Percentiles rank a stretch among this genome's conserved stretches.
These are phyloP conservation scores for Pythium myriotylum DNA, from an alignment of 352 stramenopile species.

Conservation along the genomic window DNA sequence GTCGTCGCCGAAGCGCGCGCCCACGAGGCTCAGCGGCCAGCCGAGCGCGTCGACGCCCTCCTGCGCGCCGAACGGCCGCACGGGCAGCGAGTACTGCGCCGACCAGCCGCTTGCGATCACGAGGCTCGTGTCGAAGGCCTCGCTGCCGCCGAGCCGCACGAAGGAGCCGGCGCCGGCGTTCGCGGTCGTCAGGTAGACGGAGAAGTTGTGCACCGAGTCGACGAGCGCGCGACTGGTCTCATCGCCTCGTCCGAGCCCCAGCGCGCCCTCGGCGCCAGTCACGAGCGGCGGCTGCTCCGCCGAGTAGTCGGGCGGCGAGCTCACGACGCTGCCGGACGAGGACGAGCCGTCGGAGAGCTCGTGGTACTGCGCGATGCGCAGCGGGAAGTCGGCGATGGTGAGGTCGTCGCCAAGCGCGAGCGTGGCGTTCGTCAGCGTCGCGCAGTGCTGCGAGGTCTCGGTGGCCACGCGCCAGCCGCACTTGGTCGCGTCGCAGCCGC, in stretches of 20 bases:
- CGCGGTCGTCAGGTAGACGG: not conserved
- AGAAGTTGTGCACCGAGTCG: constrained; percentile 5
- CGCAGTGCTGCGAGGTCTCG: constrained; percentile 2
- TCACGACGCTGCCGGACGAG: not conserved
- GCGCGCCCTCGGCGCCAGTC: not conserved
- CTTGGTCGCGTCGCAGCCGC: not conserved
- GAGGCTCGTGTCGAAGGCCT: not conserved
- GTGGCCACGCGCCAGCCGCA: not conserved
- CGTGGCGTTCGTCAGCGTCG: not conserved
- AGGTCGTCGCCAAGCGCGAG: not conserved
- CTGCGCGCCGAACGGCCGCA: not conserved
- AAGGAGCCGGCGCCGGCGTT: not conserved
- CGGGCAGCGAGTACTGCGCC: constrained; percentile 1
- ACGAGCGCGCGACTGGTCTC: not conserved
- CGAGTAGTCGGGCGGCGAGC: not conserved
- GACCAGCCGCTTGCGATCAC: not conserved
- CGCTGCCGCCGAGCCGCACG: not conserved
- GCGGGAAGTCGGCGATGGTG: not conserved
- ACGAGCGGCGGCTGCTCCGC: constrained; percentile 5
- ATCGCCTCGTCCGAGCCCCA: constrained; percentile 6
- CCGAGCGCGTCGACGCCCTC: not conserved
- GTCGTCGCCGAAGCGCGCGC: constrained; percentile 10
- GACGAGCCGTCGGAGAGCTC: not conserved
- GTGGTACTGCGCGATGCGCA: constrained; percentile 9
- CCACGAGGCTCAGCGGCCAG: constrained; percentile 12